Base-by-base conservation (phyloP, 139 green algal genomes). In the Chlorella sp. region DNA sequence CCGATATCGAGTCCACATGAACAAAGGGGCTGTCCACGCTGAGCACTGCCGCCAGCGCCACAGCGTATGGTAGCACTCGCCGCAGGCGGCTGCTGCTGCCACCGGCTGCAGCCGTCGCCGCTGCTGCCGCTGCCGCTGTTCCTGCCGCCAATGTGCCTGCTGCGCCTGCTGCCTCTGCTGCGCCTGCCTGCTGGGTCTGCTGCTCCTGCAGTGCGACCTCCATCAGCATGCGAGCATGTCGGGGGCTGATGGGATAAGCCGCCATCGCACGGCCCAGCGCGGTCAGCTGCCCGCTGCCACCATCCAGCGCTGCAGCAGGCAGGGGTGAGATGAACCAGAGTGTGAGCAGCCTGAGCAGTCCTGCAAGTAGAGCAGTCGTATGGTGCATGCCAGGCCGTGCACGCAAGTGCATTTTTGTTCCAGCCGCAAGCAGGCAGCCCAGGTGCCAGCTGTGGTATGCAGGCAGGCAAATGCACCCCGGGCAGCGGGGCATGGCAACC, bases 151-250 rank as follows among this genome's bases (percentile, higher is more conserved):
- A n/a, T 80, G 36, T 15, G 28, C 6, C 30, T 34, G 73, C 47
- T 47, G 28, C 28, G 57, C 26, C 71, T 36, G 56, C 75, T 57
- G 68, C 68, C 2, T 39, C 17, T 23, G 36, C 20, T 39, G 25
- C 70, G 2, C 65, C 70, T 15, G 38, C 71, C 38, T 39, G 36
- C 38, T 39, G 25, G 44, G 6, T 51, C 70, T 23, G 56, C 79
- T 81, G 65, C 88, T 87, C 89, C 80, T 89, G 21, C 67, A 26
- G 1, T 70, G 51, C 73, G 0, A 93, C 92, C 83, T 98, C 92
- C 78, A 99, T 83, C 57, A 99, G 88, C 95, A 98, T 97, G 38
- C 96, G 90, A 1, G 96, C 86, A 72, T 98, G 96, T 51, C 97
- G 91, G 0, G 97, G 96, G 39, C 84, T 92, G 81, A 99, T 90